Percentiles rank a stretch among this genome's conserved stretches.
phyloP scores from a whole-genome alignment of 495 filamentous ascomycete genomes.

The Evansstolkia leycettana region DNA sequence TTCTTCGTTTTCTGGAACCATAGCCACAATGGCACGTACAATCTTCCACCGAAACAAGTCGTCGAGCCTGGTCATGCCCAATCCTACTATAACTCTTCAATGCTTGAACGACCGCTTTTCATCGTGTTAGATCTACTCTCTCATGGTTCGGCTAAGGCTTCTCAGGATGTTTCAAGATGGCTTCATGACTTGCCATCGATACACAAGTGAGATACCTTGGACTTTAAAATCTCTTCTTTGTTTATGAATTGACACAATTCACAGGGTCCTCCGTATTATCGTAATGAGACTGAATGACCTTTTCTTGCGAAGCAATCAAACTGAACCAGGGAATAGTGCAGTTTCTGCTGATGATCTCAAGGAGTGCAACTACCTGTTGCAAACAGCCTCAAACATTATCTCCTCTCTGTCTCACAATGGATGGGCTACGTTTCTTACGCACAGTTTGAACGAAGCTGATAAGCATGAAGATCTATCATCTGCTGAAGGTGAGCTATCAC shows the following conservation, averaged over 20 bases:
- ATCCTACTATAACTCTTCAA: conserved; percentile 34
- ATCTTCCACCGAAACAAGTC: conserved; percentile 39
- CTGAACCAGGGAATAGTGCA: conserved; percentile 7
- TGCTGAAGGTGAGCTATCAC: conserved; percentile 19
- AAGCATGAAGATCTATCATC: conserved; percentile 14
- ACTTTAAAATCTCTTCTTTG: not conserved
- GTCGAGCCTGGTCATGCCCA: conserved; percentile 24
- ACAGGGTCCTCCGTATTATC: conserved; percentile 30
- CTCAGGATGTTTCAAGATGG: conserved; percentile 69
- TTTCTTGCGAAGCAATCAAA: conserved; percentile 14
- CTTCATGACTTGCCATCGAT: conserved; percentile 54
- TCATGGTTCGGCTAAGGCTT: conserved; percentile 62
- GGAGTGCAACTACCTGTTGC: conserved; percentile 66
- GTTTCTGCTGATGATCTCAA: conserved; percentile 51
- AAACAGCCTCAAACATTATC: conserved; percentile 60
- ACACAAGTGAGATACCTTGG: conserved; percentile 19
- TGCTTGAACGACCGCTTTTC: conserved; percentile 74
- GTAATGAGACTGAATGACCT: conserved; percentile 26
- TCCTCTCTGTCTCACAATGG: conserved; percentile 30
- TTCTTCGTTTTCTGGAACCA: conserved; percentile 73
- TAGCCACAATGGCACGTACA: conserved; percentile 51
- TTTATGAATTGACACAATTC: conserved; percentile 10
- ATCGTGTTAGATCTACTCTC: conserved; percentile 68
- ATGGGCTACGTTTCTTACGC: conserved; percentile 27
- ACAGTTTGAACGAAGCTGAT: conserved; percentile 19